A percentile compares a stretch with the other conserved stretches of the same genome.
These are phyloP conservation scores for Parathielavia hyrcaniae DNA, from an alignment of 495 filamentous ascomycete species.

Conservation along the genomic window DNA sequence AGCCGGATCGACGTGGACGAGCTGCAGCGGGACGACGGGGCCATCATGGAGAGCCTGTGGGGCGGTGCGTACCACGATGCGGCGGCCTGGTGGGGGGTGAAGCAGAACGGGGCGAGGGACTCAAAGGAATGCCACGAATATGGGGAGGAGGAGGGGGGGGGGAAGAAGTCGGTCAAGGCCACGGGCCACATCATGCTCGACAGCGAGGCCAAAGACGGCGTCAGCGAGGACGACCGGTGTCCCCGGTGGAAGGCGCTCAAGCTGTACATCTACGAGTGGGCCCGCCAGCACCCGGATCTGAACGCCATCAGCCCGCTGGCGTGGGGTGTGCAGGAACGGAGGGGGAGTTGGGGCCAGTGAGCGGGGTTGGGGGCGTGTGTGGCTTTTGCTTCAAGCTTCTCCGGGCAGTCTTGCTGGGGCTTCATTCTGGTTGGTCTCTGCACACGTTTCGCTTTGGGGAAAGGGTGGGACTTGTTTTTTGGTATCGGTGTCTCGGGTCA, in stretches of 20 bases:
- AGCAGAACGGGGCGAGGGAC: constrained; percentile 23
- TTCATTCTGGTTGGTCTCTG: too few relatives aligned
- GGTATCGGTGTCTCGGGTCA: too few relatives aligned
- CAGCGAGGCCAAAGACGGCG: constrained; percentile 33
- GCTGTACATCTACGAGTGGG: constrained; percentile 80
- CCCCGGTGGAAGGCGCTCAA: constrained; percentile 75
- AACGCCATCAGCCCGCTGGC: constrained; percentile 50
- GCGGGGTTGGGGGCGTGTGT: not conserved
- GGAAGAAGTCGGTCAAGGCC: constrained; percentile 18
- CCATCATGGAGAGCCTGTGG: constrained; percentile 58
- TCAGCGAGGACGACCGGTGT: constrained; percentile 38
- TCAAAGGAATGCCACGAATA: constrained; percentile 36
- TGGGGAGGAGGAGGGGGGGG: constrained; percentile 8
- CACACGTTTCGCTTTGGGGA: too few relatives aligned
- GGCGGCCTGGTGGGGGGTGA: constrained; percentile 2
- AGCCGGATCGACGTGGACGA: constrained; percentile 58
- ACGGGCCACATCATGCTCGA: constrained; percentile 36
- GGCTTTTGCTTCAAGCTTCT: not conserved
- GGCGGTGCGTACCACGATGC: constrained; percentile 19
- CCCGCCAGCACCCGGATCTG: constrained; percentile 64
- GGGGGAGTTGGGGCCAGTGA: constrained; percentile 79
- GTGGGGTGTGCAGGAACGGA: constrained; percentile 67
- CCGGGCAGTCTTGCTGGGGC: too few relatives aligned
- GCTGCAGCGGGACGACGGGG: constrained; percentile 64
- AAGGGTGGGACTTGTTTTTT: too few relatives aligned